Evolutionary conservation across 2,329 filamentous ascomycete genomes (phyloP).

Genomic region (Pseudocercospora eumusae): DNA sequence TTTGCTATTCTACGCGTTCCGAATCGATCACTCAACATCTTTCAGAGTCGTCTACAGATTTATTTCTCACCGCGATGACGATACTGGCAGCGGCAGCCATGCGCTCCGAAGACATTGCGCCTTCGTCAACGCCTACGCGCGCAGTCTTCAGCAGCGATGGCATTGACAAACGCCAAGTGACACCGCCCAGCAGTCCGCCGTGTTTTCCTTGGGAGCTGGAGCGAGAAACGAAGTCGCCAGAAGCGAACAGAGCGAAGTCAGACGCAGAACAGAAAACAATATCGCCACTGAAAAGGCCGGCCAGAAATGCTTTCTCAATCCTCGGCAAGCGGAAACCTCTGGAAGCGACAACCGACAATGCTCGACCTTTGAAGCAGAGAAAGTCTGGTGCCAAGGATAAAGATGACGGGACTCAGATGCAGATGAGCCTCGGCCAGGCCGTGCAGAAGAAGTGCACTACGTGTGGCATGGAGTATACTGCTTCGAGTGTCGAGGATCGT

Average conservation of each 20-base stretch:
- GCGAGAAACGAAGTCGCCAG: not conserved
- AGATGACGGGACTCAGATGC: conserved; percentile 57
- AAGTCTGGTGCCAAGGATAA: conserved; percentile 37
- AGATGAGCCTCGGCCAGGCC: conserved; percentile 60
- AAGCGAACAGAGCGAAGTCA: conserved; percentile 4
- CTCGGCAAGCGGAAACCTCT: conserved; percentile 38
- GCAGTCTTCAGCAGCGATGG: conserved; percentile 28
- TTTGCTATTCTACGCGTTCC: conserved; percentile 7
- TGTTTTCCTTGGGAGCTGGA: conserved; percentile 44
- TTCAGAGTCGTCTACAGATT: not conserved
- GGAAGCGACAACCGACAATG: conserved; percentile 38
- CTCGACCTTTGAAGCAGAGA: conserved; percentile 30
- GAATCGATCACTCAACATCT: conserved; percentile 3
- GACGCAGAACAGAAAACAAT: conserved; percentile 31
- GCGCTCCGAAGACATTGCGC: conserved; percentile 18
- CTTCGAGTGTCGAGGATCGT: conserved; percentile 62
- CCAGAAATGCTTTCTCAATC: conserved; percentile 39
- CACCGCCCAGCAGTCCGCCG: conserved; percentile 57
- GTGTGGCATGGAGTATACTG: conserved; percentile 68
- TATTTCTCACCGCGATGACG: not conserved
- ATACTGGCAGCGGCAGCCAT: conserved; percentile 4
- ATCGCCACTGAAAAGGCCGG: conserved; percentile 25
- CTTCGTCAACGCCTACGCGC: conserved; percentile 30
- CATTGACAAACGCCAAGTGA: conserved; percentile 37
- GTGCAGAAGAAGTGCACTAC: conserved; percentile 58